Percentiles rank a stretch among this genome's conserved stretches.
phyloP scores from a whole-genome alignment of 768 basidiomycete species.

The Vararia minispora region DNA sequence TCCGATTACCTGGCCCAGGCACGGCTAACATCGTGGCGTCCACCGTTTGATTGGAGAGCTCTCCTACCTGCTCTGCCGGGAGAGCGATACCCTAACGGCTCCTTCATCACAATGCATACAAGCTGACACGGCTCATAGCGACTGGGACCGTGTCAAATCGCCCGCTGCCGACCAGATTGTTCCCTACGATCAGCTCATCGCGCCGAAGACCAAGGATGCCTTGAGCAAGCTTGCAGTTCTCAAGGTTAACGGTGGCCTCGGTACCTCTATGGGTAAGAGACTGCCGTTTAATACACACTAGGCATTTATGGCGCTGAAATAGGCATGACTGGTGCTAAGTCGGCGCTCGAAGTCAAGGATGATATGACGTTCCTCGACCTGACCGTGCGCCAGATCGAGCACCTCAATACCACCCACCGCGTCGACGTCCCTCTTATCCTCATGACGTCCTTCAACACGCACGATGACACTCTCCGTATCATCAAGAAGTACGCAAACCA shows the following conservation, averaged over 20 bases:
- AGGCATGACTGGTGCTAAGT: conserved; percentile 85
- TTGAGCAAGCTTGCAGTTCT: conserved; percentile 92
- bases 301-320: conserved; percentile 2
- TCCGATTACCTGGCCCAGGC: too few species aligned
- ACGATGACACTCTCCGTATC: conserved; percentile 91
- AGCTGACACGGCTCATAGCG: conserved; percentile 11
- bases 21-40: too few species aligned
- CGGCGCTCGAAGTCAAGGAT: conserved; percentile 90
- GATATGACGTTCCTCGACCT: conserved; percentile 98
- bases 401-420: conserved; percentile 74
- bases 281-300: neutral
- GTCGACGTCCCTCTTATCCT: conserved; percentile 95
- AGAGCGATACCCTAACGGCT: too few species aligned
- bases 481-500: conserved; percentile 96
- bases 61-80: too few species aligned
- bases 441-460: conserved; percentile 99
- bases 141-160: conserved; percentile 52
- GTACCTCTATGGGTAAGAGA: conserved; percentile 75
- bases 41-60: too few species aligned
- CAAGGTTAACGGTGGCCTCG: conserved; percentile 91
- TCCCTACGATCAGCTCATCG: conserved; percentile 63
- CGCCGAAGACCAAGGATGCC: conserved; percentile 44
- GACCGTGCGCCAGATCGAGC: conserved; percentile 89
- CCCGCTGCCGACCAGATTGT: conserved; percentile 81
- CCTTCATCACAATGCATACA: too few species aligned